Conservation (phyloP, 176 grass and related monocot species). For the Alloteropsis semialata region DNA sequence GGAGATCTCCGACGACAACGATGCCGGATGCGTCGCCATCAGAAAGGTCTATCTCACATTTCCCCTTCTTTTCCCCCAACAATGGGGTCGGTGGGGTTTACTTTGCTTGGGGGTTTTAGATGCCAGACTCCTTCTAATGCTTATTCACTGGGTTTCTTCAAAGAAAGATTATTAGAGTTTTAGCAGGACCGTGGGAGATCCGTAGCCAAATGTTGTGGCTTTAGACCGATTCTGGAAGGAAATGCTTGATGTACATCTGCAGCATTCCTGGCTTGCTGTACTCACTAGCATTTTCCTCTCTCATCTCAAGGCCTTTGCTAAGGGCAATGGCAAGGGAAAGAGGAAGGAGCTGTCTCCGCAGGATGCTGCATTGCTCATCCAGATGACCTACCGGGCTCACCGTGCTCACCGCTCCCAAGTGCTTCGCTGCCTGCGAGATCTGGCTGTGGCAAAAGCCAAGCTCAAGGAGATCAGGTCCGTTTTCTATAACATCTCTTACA, state of each 20-base stretch:
- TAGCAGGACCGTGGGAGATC: neutral
- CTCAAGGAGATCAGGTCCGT: conserved; percentile 81
- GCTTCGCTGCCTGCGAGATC: conserved; percentile 71
- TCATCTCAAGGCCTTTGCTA: conserved; percentile 49
- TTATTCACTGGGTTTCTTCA: neutral
- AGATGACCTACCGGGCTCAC: conserved; percentile 74
- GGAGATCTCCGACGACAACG: conserved; percentile 61
- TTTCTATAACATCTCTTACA: conserved; percentile 80
- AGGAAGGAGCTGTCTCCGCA: conserved; percentile 67
- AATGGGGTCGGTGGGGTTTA: neutral
- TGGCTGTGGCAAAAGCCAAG: conserved; percentile 83
- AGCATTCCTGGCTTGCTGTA: neutral
- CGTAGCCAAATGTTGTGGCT: neutral
- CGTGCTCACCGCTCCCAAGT: conserved; percentile 78
- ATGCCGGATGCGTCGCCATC: conserved; percentile 42
- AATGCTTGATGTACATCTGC: neutral
- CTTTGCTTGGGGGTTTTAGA: neutral
- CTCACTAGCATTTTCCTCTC: neutral
- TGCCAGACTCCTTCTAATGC: no score
- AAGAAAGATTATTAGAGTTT: neutral
- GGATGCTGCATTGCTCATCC: conserved; percentile 83
- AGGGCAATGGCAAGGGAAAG: conserved; percentile 63
- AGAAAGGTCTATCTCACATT: conserved; percentile 50
- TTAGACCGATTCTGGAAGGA: neutral
- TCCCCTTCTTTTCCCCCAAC: neutral